These are phyloP conservation scores for Ricinus communis DNA, from an alignment of 345 rosid species.

Conservation along the genomic window DNA sequence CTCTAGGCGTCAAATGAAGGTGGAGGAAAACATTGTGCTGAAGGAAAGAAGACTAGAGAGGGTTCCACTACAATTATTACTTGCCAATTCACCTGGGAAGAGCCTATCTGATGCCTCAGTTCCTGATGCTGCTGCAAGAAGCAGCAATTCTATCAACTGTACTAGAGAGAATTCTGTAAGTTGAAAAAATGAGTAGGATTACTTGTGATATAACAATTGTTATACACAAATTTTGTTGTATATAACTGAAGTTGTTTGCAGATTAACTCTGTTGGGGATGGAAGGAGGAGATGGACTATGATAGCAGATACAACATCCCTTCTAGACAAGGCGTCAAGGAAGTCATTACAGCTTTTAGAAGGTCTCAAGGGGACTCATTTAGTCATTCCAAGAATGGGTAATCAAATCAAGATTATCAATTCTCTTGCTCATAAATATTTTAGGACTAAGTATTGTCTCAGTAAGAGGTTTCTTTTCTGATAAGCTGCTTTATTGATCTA, in stretches of 20 bases:
- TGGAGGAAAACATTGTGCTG: conserved; percentile 30
- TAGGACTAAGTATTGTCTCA: neutral
- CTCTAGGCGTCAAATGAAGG: conserved; percentile 32
- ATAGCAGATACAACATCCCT: conserved; percentile 68
- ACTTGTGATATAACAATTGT: neutral
- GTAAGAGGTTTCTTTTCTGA: neutral
- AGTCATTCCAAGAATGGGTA: conserved; percentile 77
- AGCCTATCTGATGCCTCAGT: conserved; percentile 35
- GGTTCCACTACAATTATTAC: conserved; percentile 54
- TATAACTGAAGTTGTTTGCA: conserved; percentile 31
- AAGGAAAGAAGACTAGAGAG: conserved; percentile 43
- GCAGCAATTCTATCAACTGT: conserved; percentile 25
- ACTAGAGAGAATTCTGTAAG: conserved; percentile 43
- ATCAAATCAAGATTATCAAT: conserved; percentile 7
- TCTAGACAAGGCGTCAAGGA: conserved; percentile 65
- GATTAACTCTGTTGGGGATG: conserved; percentile 40
- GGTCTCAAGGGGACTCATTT: conserved; percentile 82
- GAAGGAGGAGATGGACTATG: conserved; percentile 66
- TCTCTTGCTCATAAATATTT: neutral
- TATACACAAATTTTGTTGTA: neutral
- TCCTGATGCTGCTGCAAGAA: conserved; percentile 30
- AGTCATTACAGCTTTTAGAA: conserved; percentile 70
- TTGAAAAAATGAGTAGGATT: conserved; percentile 9
- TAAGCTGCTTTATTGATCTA: neutral
- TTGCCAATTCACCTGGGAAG: conserved; percentile 31